Evolutionary conservation across 768 basidiomycete species (phyloP), one percentile per base, ranked within the genome.

Genomic region (Kwoniella botswanensis): DNA sequence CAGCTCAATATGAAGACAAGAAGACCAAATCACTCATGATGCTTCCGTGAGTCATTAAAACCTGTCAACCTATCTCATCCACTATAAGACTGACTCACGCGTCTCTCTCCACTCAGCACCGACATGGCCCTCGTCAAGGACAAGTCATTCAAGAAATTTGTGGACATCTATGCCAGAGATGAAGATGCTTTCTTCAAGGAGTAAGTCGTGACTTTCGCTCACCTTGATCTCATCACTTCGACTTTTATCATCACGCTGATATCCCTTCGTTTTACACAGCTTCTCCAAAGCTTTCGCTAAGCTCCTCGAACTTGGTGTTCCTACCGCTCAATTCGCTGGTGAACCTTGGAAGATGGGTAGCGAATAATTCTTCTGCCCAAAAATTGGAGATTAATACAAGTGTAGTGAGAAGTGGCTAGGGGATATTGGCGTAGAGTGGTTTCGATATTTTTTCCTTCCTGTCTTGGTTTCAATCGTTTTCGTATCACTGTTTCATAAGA

Each of bases 301-400:
- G 73, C 88, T 98, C 58, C 89, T 98, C 74, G 96, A 98, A 86
- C 91, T 98, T 64, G 96, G 96, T 75, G 93, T 98, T 10, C 96
- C 96, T 55, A 84, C 86, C 15, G 81, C 88, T 68, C 96, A 98
- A 84, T 93, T 90, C 79, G 88, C 81, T 41, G 79, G 88, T 24
- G 92, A 94, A 77, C 89, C 90, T 15, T 96, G 93, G 93, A 83
- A 84, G 73, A 82, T 97, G 88, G 88, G 89, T 13, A 54, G 46
- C 35, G 17, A 65, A 24, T 72, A 71, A 63, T 35, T 35, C 6
- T 35, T 35, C 35, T 35, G 35, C 7, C 7, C 35, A 35, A 0
- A 35, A 7, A 7, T 35, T 35, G 6, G 35, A 35, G 4, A 35
- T 35, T 1, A 35, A 35, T 35, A 35, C 35, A 35, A 35, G 35